Base-by-base conservation (phyloP, 768 basidiomycete species). In the Brasilioporus rufonigricans region DNA sequence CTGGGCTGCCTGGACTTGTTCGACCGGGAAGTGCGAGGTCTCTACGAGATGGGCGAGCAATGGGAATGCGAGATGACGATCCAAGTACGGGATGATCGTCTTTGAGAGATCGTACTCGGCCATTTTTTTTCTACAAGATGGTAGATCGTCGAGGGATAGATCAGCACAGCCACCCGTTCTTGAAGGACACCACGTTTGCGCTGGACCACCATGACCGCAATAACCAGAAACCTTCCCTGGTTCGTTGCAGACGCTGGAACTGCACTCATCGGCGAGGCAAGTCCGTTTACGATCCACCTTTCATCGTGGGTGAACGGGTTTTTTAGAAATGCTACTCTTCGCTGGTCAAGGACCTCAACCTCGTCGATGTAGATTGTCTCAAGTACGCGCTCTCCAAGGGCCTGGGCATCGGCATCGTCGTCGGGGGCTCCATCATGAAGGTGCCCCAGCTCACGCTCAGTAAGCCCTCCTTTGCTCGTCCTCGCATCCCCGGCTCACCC, bases 341-440 rank as follows among this genome's bases (percentile, higher is more conserved):
- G 54, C 83, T 98, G 19, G 84, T 98, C 32, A 90, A 91, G 74
- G 83, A 98, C 69, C 80, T 96, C 52, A 74, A 97, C 70, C 60
- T 97, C 19, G 65, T 65, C 14, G 87, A 97, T 70, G 76, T 85
- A 10, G 76, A 87, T 55, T 99, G 97, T 72, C 76, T 98, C 67
- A 94, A 94, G 72, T 92, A 93, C 71, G 82, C 92, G 1, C 69
- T 97, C 50, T 97, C 94, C 3, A 98, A 98, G 68, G 94, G 86
- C 0, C 75, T 99, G 8, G 95, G 97, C 0, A 73, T 99, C 16
- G 96, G 88, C 0, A 95, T 98, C 48, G 94, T 98, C 40, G 76
- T 90, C 1, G 96, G 91, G 39, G 95, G 95, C 0, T 86, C 88
- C 3, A 91, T 99, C 58, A 90, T 99, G 85, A 99, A 99, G 73